A percentile compares a stretch with the other conserved stretches of the same genome.
Conservation (phyloP, 1,139 yeast species). For the Saccharomyces hybrid region DNA sequence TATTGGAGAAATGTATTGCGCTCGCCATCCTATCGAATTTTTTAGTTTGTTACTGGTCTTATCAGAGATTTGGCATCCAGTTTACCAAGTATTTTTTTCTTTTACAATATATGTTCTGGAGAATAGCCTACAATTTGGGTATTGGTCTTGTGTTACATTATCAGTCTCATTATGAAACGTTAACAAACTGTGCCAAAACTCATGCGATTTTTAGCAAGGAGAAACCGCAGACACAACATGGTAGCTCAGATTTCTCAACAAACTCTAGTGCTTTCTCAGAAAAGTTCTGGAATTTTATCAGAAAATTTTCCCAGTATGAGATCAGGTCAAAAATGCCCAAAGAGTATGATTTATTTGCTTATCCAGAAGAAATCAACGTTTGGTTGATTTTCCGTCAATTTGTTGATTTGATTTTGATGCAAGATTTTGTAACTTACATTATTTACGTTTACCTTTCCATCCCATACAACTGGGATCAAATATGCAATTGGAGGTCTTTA, state of each 20-base stretch:
- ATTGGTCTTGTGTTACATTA: constrained; percentile 63
- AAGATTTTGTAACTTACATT: constrained; percentile 73
- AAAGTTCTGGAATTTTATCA: constrained; percentile 29
- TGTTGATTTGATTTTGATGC: constrained; percentile 80
- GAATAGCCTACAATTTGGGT: constrained; percentile 70
- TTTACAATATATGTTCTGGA: constrained; percentile 64
- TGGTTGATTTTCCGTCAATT: constrained; percentile 77
- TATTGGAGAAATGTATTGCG: constrained; percentile 56
- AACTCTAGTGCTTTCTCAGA: background rate
- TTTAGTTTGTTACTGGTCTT: constrained; percentile 40
- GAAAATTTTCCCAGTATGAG: constrained; percentile 42
- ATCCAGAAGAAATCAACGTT: constrained; percentile 73
- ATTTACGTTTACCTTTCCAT: constrained; percentile 59
- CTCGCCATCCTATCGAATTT: constrained; percentile 45
- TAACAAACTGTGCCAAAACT: constrained; percentile 50
- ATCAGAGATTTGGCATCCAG: constrained; percentile 18
- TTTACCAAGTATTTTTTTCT: constrained; percentile 27
- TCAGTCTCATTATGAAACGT: constrained; percentile 53
- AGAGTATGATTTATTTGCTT: constrained; percentile 41
- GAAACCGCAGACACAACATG: constrained; percentile 14
- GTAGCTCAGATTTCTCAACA: background rate
- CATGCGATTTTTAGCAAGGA: constrained; percentile 41
- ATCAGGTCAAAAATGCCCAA: constrained; percentile 56
- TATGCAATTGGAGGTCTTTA: constrained; percentile 30
- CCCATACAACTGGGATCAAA: constrained; percentile 24